Evolutionary conservation across 1,284 basidiomycete genomes (phyloP).

Genomic region (Fomes fomentarius): DNA sequence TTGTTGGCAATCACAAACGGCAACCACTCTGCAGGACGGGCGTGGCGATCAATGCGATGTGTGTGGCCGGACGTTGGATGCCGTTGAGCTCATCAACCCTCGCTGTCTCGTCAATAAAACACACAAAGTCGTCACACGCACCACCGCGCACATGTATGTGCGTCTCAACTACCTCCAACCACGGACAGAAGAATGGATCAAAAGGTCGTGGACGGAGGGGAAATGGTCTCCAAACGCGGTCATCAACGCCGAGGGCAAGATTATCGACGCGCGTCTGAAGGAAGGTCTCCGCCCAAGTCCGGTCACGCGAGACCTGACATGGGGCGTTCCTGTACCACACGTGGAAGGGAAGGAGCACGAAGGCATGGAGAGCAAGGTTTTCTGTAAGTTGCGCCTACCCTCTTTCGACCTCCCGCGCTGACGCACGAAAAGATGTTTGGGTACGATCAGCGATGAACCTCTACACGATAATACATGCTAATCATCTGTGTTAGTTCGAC

Average conservation of each 20-base stretch:
- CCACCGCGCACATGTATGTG: constrained; percentile 95
- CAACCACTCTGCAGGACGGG: constrained; percentile 69
- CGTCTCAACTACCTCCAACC: constrained; percentile 87
- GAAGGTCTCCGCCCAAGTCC: constrained; percentile 89
- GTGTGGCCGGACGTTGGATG: constrained; percentile 92
- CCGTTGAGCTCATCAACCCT: constrained; percentile 94
- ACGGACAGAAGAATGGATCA: constrained; percentile 88
- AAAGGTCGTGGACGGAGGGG: constrained; percentile 76
- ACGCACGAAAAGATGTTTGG: constrained; percentile 73
- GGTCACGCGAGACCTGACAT: constrained; percentile 92
- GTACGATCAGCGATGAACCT: constrained; percentile 45
- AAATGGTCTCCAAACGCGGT: constrained; percentile 94
- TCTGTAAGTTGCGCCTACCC: constrained; percentile 66
- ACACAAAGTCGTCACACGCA: constrained; percentile 76
- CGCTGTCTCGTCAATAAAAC: constrained; percentile 88
- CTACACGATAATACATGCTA: not conserved
- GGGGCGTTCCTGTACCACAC: constrained; percentile 93
- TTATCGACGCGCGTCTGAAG: constrained; percentile 91
- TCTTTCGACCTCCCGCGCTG: constrained; percentile 11
- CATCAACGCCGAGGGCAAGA: constrained; percentile 83
- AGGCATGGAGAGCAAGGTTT: constrained; percentile 93
- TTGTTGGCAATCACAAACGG: not conserved
- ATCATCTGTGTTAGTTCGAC: constrained; percentile 73
- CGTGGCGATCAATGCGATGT: constrained; percentile 98
- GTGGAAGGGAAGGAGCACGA: constrained; percentile 74